Base-by-base conservation (phyloP, 345 rosid genomes). In the Citrus cavaleriei region DNA sequence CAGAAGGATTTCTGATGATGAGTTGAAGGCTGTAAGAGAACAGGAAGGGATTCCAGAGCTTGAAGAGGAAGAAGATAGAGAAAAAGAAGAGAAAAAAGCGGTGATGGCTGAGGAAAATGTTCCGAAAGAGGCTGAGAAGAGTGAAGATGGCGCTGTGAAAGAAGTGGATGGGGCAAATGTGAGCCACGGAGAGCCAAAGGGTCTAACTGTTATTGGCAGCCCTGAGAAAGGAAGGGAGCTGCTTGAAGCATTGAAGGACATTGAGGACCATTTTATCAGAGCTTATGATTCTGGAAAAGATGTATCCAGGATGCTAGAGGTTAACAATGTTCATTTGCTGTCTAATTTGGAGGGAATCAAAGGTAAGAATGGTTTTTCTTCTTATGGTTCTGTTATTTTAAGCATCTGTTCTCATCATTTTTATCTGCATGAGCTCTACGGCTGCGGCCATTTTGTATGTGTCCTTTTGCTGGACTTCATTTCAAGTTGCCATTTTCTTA, bases 21-120 rank as follows among this genome's bases (percentile, higher is more conserved):
- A 92, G 60, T 77, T 90, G 74, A 90, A 83, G 75, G 87, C 70
- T 49, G 92, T 90, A 80, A 88, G 93, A 78, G 90, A 90, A 68
- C 80, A 90, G 75, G 93, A 92, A 82, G 93, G 96, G 81, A 90
- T 92, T 32, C 96, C 96, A 10, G 93, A 92, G 81, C 84, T 92
- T 10, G 95, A 92, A 80, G 95, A 89, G 71, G 95, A 85, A 75
- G 91, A 27, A 7, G 84, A 82, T 13, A 54, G 27, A 30, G 75
- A 73, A 73, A 84, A 64, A 76, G 85, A 77, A 60, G 83, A 82
- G 68, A 73, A 83, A 76, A 83, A 78, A 49, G 85, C 63, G 57
- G 79, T 77, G 57, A 64, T 72, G 34, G 81, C 74, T 73, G 85
- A 83, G 60, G 85, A 77, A 73, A 64, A 34, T 24, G 68, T 64